A percentile compares a stretch with the other conserved stretches of the same genome.
Conservation (phyloP, 257 asterid species). For the Mentha longifolia region DNA sequence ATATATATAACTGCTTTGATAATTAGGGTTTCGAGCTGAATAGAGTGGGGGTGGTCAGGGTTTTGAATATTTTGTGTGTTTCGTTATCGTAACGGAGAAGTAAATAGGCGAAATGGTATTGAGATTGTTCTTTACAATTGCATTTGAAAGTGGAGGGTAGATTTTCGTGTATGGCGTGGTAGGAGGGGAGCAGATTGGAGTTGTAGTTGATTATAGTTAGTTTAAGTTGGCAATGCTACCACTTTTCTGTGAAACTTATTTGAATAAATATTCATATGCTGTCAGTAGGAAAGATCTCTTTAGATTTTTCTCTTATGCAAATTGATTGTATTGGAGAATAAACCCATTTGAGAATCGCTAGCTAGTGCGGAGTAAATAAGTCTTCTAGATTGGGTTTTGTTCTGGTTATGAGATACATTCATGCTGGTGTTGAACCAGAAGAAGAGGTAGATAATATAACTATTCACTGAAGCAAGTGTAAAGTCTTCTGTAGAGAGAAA, state of each 20-base stretch:
- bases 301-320: background rate
- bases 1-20: background rate
- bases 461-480: too few species aligned
- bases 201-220: too few species aligned
- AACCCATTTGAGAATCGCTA: background rate
- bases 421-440: background rate
- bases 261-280: background rate
- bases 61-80: background rate
- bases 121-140: slow-evolving; percentile 10
- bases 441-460: too few species aligned
- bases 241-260: too few species aligned
- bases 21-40: slow-evolving; percentile 21
- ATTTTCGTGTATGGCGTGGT: slow-evolving; percentile 12
- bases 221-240: too few species aligned
- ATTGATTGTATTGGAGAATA: slow-evolving; percentile 16
- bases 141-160: background rate
- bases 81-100: background rate
- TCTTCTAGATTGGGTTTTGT: slow-evolving; percentile 4
- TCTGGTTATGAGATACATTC: background rate
- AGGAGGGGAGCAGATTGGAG: slow-evolving; percentile 1
- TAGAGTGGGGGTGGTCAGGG: slow-evolving; percentile 29
- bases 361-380: background rate
- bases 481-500: background rate
- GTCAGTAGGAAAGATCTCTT: background rate
- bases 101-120: background rate